phyloP scores from a whole-genome alignment of 768 basidiomycete genomes.

The Pleurotus eryngii region DNA sequence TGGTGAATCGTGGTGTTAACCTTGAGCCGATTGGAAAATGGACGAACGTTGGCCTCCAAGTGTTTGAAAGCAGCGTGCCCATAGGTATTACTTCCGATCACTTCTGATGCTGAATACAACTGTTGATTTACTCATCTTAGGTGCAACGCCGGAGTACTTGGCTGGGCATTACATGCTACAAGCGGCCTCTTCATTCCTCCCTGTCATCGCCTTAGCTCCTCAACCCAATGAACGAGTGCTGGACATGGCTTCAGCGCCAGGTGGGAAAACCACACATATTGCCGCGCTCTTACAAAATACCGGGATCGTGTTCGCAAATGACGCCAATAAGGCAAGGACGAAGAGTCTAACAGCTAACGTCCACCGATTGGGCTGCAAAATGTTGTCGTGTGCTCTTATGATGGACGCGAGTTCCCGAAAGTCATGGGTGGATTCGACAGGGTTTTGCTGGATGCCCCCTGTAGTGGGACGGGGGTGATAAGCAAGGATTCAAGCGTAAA shows the following conservation, averaged over 20 bases:
- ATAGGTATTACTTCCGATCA: slow-evolving; percentile 52
- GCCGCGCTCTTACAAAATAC: slow-evolving; percentile 97
- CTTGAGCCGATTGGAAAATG: slow-evolving; percentile 99
- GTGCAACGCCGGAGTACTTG: slow-evolving; percentile 97
- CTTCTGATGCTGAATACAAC: not conserved
- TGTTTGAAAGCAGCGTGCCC: slow-evolving; percentile 94
- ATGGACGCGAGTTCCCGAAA: slow-evolving; percentile 96
- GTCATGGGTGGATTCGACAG: slow-evolving; percentile 99
- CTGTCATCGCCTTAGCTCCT: slow-evolving; percentile 92
- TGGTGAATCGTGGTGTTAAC: slow-evolving; percentile 95
- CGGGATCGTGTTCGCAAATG: slow-evolving; percentile 97
- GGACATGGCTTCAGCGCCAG: slow-evolving; percentile 98
- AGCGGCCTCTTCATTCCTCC: slow-evolving; percentile 98
- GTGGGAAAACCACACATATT: slow-evolving; percentile 98
- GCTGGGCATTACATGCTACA: slow-evolving; percentile 99
- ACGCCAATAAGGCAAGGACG: slow-evolving; percentile 89
- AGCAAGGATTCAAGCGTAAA: slow-evolving; percentile 97
- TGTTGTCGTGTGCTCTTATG: slow-evolving; percentile 94
- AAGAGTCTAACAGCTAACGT: slow-evolving; percentile 97
- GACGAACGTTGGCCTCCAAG: slow-evolving; percentile 98
- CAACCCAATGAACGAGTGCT: slow-evolving; percentile 91
- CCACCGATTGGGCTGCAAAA: slow-evolving; percentile 98
- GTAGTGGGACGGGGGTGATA: slow-evolving; percentile 97
- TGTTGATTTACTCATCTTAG: slow-evolving; percentile 26
- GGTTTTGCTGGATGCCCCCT: slow-evolving; percentile 95